phyloP scores from a whole-genome alignment of 2,329 filamentous ascomycete genomes.

The Penicillium sp. region DNA sequence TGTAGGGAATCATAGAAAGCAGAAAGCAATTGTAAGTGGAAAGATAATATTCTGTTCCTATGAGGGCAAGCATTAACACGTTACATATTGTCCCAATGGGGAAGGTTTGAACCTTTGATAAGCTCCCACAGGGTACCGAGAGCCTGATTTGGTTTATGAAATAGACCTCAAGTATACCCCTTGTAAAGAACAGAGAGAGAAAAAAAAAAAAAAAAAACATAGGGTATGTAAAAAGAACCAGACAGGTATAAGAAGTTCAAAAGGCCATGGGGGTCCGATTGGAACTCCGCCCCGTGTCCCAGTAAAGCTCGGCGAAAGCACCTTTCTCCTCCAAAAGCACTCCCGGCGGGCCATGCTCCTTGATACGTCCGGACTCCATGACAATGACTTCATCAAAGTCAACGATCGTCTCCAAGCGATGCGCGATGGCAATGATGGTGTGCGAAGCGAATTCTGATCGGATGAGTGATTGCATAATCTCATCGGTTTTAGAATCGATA shows the following conservation, averaged over 20 bases:
- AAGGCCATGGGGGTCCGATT: neutral
- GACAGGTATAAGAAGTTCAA: neutral
- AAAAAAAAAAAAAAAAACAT: neutral
- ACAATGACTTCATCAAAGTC: constrained; percentile 3
- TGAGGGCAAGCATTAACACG: too few species aligned
- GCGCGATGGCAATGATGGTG: constrained; percentile 1
- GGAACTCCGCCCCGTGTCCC: neutral
- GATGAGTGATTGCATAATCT: constrained; percentile 2
- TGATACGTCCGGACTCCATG: neutral
- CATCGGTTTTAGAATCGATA: neutral
- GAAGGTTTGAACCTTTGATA: too few species aligned
- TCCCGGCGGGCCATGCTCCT: neutral
- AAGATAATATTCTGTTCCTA: too few species aligned
- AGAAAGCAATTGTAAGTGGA: too few species aligned
- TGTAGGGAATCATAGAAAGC: too few species aligned
- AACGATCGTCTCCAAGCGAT: neutral
- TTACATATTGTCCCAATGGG: too few species aligned
- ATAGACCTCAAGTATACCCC: neutral
- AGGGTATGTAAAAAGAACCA: neutral
- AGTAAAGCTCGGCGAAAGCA: neutral
- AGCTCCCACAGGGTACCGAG: neutral
- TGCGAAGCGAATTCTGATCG: neutral
- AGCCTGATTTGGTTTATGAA: neutral
- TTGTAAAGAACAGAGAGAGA: neutral
- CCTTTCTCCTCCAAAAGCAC: neutral